Evolutionary conservation across 495 filamentous ascomycete species (phyloP), one percentile per base, ranked within the genome.

Genomic region (Durotheca rogersii): DNA sequence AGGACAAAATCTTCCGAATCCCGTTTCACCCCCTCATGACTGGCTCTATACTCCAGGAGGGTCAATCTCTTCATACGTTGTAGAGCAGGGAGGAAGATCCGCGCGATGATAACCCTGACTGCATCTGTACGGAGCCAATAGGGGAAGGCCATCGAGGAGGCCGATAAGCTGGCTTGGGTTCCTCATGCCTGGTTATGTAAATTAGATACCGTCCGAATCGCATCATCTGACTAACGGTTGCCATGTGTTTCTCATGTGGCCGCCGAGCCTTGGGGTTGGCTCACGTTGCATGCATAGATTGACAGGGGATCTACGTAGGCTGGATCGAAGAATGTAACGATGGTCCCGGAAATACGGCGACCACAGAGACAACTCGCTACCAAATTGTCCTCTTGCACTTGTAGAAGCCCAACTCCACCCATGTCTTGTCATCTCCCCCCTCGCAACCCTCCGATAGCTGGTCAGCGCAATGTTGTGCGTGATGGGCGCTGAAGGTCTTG

Each of bases 391-490:
- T 54, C 30, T 47, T 54, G 23, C 51, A 54, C 17, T 21, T 33
- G 15, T 54, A 54, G 43, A 54, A 54, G 0, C 51, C 51, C 12
- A 54, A 36, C 10, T 54, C 45, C 4, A 54, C 45, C 15, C 48
- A 42, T 2, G 51, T 54, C 39, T 47, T 47, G 32, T 54, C 51
- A 6, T 46, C 32, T 2, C 18, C 19, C n/a, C 39, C 51, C 43
- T 54, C 51, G 15, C 51, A 54, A 31, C 43, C 17, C 14, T 41
- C 51, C 30, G 51, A 54, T 20, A 54, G n/a, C 37, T 54, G 41
- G 30, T 54, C 45, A 4, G 43, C 51, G 12, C 51, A 54, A 32
- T 54, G 51, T 37, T 54, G 47, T 32, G 43, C 51, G 36, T 54
- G 51, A 37, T 47, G 42, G 21, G 14, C 29, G 51, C 51, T 54